A percentile compares a stretch with the other conserved stretches of the same genome.
phyloP scores from a whole-genome alignment of 495 filamentous ascomycete species.

The Hyphodiscus hymeniophilus region DNA sequence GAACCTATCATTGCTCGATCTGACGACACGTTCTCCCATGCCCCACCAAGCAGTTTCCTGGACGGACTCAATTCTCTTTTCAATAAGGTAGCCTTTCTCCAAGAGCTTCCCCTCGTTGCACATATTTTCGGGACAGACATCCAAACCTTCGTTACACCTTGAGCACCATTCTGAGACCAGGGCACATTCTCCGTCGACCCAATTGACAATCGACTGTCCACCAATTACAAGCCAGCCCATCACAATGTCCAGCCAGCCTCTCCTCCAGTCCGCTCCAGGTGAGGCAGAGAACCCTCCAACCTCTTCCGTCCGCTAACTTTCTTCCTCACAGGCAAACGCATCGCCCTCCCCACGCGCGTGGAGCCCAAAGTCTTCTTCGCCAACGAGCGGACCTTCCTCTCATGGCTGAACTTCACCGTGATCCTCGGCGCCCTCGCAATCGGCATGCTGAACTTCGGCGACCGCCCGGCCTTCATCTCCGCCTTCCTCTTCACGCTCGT shows the following conservation, averaged over 20 bases:
- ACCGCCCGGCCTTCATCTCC: slow-evolving; percentile 83
- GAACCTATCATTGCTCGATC: too few species aligned
- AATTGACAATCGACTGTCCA: too few species aligned
- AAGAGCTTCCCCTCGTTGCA: too few species aligned
- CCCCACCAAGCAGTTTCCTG: too few species aligned
- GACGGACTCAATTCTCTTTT: too few species aligned
- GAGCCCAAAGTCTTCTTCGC: slow-evolving; percentile 99
- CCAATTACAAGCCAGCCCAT: neutral
- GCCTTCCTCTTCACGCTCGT: slow-evolving; percentile 90
- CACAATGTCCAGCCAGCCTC: slow-evolving; percentile 88
- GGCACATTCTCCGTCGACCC: neutral
- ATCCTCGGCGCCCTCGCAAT: slow-evolving; percentile 93
- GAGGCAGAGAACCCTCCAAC: slow-evolving; percentile 23
- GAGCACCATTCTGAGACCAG: neutral
- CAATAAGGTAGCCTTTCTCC: too few species aligned
- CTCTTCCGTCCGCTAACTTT: slow-evolving; percentile 8
- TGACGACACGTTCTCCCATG: too few species aligned
- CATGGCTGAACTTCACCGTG: slow-evolving; percentile 99
- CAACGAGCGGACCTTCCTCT: slow-evolving; percentile 97
- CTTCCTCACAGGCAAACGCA: slow-evolving; percentile 73
- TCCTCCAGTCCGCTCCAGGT: slow-evolving; percentile 84
- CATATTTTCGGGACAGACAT: neutral
- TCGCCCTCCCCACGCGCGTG: slow-evolving; percentile 94
- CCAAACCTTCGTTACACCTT: neutral
- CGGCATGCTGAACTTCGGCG: slow-evolving; percentile 96